A percentile compares a stretch with the other conserved stretches of the same genome.
These are phyloP conservation scores for Lycium barbarum DNA, from an alignment of 257 asterid genomes.

Conservation along the genomic window DNA sequence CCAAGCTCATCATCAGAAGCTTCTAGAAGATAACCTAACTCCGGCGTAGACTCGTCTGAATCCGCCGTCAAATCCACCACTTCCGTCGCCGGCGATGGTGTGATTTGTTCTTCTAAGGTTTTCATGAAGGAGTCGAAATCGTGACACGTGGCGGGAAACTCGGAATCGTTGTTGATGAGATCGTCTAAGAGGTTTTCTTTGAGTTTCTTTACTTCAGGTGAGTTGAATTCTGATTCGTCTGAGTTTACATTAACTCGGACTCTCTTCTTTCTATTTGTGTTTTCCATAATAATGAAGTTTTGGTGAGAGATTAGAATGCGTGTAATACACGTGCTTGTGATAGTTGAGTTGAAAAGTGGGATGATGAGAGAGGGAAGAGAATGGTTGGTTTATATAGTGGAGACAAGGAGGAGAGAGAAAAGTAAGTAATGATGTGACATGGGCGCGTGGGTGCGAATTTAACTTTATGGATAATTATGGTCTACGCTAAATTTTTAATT, in stretches of 20 bases:
- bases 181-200: slow-evolving; percentile 61
- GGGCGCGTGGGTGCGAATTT: slow-evolving; percentile 42
- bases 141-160: slow-evolving; percentile 45
- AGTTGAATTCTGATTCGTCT: slow-evolving; percentile 48
- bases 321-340: neutral
- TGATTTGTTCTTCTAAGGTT: slow-evolving; percentile 78
- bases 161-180: slow-evolving; percentile 72
- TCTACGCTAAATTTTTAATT: slow-evolving; percentile 42
- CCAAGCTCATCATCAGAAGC: slow-evolving; percentile 90
- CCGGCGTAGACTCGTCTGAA: slow-evolving; percentile 61
- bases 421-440: slow-evolving; percentile 42
- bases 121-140: slow-evolving; percentile 86
- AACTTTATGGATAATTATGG: slow-evolving; percentile 45
- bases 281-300: slow-evolving; percentile 50
- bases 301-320: neutral
- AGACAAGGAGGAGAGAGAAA: slow-evolving; percentile 39
- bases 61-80: slow-evolving; percentile 52
- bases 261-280: slow-evolving; percentile 51
- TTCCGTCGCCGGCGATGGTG: slow-evolving; percentile 32
- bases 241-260: slow-evolving; percentile 43
- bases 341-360: neutral
- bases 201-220: slow-evolving; percentile 75
- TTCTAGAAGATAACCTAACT: slow-evolving; percentile 65
- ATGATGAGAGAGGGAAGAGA: slow-evolving; percentile 24
- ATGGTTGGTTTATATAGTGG: slow-evolving; percentile 43